Base-by-base conservation (phyloP, 1,284 basidiomycete species). In the Sanghuangporus sanghuang region DNA sequence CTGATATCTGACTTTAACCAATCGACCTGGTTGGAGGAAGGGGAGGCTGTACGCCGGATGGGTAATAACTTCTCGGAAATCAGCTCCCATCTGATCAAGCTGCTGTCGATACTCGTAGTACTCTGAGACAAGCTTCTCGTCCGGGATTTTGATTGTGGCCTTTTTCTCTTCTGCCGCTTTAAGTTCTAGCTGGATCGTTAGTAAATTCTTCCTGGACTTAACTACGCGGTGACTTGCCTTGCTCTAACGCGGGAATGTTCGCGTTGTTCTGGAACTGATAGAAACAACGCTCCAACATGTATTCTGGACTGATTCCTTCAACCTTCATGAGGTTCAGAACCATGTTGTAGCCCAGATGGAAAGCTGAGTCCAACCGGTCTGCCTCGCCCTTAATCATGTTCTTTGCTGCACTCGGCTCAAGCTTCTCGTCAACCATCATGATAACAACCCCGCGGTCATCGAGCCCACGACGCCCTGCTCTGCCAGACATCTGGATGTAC, bases 261-360 rank as follows among this genome's bases (percentile, higher is more conserved):
- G 92, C 87, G 62, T 86, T 94, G 73, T 93, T 98, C 76, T 99
- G 97, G 78, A 98, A 98, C 76, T 99, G 97, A 82, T 92, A 95
- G 82, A 99, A 99, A 77, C 95, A 98, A 54, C 93, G 82, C 75
- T 98, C 93, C 18, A 99, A 83, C 97, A 99, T 99, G 75, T 86
- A 98, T 78, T 99, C 97, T 2, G 97, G 97, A 71, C 93, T 98
- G 68, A 99, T 90, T 2, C 96, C 96, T 76, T 99, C 97, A 23
- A 99, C 96, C 71, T 98, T 91, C 89, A 99, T 97, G 68, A 99
- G 78, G 76, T 99, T 99, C 71, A 99, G 81, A 36, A 99, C 85
- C 97, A 99, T 99, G 75, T 99, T 99, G 78, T 99, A 99, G 11
- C 97, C 96, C 7, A 99, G 81, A 76, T 98, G 96, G 81, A 99